phyloP scores from a whole-genome alignment of 345 rosid genomes.

The Syzygium jambos region DNA sequence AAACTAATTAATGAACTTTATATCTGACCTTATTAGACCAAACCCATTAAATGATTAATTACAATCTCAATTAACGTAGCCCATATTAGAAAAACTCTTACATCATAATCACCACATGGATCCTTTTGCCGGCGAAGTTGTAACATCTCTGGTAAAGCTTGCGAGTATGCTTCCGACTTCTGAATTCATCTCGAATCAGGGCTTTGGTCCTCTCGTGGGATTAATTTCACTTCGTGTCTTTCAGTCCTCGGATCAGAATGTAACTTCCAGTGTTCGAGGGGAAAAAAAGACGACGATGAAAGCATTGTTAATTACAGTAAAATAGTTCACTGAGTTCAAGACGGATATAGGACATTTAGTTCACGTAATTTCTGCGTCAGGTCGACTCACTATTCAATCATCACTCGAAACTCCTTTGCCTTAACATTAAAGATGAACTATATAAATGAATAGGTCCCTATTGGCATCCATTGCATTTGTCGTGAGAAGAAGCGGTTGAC shows the following conservation, averaged over 20 bases:
- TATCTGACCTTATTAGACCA: no score
- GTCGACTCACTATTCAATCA: not conserved
- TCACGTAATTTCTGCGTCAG: not conserved
- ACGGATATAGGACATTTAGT: not conserved
- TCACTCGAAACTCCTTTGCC: not conserved
- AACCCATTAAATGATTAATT: no score
- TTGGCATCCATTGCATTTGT: not conserved
- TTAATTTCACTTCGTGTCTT: not conserved
- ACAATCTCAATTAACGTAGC: no score
- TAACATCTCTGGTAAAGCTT: not conserved
- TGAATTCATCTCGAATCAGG: not conserved
- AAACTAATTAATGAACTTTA: no score
- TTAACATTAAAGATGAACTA: not conserved
- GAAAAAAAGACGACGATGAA: not conserved
- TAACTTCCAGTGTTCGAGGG: not conserved
- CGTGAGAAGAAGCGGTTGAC: not conserved
- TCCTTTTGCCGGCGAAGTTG: not conserved
- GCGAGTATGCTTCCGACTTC: not conserved
- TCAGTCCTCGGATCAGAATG: not conserved
- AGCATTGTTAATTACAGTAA: not conserved
- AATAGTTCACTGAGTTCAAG: not conserved
- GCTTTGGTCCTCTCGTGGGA: not conserved
- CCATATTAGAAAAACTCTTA: no score
- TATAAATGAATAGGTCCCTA: not conserved
- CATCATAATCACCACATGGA: not conserved